Evolutionary conservation across 2,329 filamentous ascomycete species (phyloP).

Genomic region (Aschersonia sp.): DNA sequence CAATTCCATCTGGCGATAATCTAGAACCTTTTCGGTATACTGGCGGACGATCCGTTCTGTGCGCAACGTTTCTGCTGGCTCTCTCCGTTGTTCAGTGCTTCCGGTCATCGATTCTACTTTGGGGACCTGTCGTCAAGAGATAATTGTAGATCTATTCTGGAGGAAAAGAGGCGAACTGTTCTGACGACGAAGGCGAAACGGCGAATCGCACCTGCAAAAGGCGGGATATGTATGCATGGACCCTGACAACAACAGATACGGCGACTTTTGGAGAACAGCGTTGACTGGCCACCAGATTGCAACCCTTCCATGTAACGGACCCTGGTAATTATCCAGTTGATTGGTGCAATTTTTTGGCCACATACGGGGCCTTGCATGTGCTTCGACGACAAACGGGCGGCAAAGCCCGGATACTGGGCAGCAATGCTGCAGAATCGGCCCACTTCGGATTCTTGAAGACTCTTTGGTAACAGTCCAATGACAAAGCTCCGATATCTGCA

Average conservation of each 20-base stretch:
- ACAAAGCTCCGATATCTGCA: too few species aligned
- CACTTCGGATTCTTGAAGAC: not conserved
- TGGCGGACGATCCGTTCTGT: slow-evolving; percentile 18
- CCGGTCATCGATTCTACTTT: not conserved
- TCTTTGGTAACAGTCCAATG: not conserved
- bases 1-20: slow-evolving; percentile 19
- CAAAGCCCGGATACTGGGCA: slow-evolving; percentile 1
- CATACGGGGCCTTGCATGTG: not conserved
- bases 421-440: slow-evolving; percentile 3
- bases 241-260: too few species aligned
- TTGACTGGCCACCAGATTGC: not conserved
- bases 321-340: not conserved
- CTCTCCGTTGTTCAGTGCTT: slow-evolving; percentile 1
- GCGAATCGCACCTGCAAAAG: too few species aligned
- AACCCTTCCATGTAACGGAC: not conserved
- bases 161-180: too few species aligned
- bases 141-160: too few species aligned
- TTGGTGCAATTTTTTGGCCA: not conserved
- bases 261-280: not conserved
- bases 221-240: not conserved
- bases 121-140: too few species aligned
- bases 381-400: not conserved
- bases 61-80: slow-evolving; percentile 12
- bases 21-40: slow-evolving; percentile 21
- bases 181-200: too few species aligned